Conservation (phyloP, 2,329 filamentous ascomycete genomes). For the Colletotrichum spaethianum region DNA sequence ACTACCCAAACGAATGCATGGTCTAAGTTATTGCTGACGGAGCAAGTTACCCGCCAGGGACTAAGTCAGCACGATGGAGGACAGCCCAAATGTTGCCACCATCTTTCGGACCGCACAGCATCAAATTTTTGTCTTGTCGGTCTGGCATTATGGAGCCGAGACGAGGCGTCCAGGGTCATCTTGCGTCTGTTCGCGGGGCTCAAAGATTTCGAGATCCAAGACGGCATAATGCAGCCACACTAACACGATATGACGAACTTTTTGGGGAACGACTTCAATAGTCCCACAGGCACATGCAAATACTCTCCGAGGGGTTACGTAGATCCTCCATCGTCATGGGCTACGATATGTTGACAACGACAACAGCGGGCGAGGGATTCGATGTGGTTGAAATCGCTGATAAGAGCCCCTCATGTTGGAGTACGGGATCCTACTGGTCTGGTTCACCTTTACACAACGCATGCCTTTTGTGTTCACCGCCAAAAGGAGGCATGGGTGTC, state of each 20-base stretch:
- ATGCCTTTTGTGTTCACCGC: slow-evolving; percentile 28
- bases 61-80: not conserved
- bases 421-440: not conserved
- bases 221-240: slow-evolving; percentile 5
- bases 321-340: slow-evolving; percentile 26
- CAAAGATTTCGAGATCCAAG: not conserved
- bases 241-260: slow-evolving; percentile 1
- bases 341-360: not conserved
- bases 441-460: slow-evolving; percentile 5
- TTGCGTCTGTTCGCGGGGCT: slow-evolving; percentile 5
- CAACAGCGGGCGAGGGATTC: not conserved
- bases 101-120: slow-evolving; percentile 29
- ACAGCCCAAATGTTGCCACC: slow-evolving; percentile 14
- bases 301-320: not conserved
- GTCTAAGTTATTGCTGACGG: not conserved
- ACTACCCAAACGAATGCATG: not conserved
- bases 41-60: slow-evolving; percentile 20
- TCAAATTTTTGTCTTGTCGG: slow-evolving; percentile 5
- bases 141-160: not conserved
- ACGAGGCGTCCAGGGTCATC: slow-evolving; percentile 1
- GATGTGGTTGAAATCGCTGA: not conserved
- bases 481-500: slow-evolving; percentile 21
- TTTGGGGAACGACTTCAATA: not conserved
- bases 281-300: slow-evolving; percentile 9
- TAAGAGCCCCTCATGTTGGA: not conserved